Conservation (phyloP, 768 basidiomycete species). For the Pisolithus sp. region DNA sequence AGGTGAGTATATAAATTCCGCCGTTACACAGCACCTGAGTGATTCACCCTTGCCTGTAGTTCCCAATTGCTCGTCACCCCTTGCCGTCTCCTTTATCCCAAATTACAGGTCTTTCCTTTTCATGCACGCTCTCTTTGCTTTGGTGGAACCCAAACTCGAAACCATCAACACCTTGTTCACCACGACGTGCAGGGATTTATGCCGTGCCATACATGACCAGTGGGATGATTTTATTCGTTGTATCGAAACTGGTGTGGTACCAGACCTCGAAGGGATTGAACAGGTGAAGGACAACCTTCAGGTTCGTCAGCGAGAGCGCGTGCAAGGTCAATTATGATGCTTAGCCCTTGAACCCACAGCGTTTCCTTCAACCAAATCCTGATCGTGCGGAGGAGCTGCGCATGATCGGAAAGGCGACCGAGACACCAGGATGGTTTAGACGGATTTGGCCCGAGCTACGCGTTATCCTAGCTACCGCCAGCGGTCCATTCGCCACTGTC, state of each 20-base stretch:
- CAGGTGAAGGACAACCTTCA: conserved; percentile 10
- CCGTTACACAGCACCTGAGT: no score
- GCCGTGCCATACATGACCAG: conserved; percentile 11
- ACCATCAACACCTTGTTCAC: conserved; percentile 17
- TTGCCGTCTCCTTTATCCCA: conserved; percentile 13
- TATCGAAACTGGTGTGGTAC: conserved; percentile 11
- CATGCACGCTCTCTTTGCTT: conserved; percentile 17
- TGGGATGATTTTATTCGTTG: conserved; percentile 15
- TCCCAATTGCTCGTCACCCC: conserved; percentile 10
- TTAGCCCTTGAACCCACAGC: conserved; percentile 1
- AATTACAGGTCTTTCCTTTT: conserved; percentile 19
- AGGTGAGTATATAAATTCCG: conserved; percentile 1
- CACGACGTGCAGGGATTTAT: conserved; percentile 17
- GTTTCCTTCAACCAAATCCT: conserved; percentile 11
- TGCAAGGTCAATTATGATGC: neutral
- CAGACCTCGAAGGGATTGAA: conserved; percentile 8
- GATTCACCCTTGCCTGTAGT: conserved; percentile 1
- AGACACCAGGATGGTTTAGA: conserved; percentile 13
- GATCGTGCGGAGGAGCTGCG: conserved; percentile 14
- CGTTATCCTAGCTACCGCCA: conserved; percentile 13
- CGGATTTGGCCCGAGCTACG: conserved; percentile 15
- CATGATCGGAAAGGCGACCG: neutral
- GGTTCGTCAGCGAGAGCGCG: neutral
- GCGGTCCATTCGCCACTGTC: conserved; percentile 17
- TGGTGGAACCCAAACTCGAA: conserved; percentile 15